Evolutionary conservation across 2,329 filamentous ascomycete genomes (phyloP).

Genomic region (Fusarium annulatum): DNA sequence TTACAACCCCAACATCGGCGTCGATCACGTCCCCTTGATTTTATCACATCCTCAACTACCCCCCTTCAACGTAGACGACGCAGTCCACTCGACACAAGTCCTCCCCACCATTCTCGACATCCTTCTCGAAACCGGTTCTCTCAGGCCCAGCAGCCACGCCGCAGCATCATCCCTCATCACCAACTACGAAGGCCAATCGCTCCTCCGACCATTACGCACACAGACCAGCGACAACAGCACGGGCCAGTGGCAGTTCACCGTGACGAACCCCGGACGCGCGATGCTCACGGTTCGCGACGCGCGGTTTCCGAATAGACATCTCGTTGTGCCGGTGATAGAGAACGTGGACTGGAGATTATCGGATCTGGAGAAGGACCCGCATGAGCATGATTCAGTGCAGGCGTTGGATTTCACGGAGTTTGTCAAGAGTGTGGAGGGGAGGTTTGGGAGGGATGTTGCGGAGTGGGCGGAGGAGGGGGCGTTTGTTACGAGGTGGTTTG

Average conservation of each 20-base stretch:
- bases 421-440: constrained; percentile 39
- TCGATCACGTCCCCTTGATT: constrained; percentile 47
- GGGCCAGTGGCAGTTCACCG: constrained; percentile 50
- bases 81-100: constrained; percentile 48
- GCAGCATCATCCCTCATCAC: constrained; percentile 41
- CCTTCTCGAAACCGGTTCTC: constrained; percentile 47
- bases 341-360: constrained; percentile 50
- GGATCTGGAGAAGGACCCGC: constrained; percentile 42
- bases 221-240: constrained; percentile 28
- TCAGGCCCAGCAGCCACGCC: constrained; percentile 31
- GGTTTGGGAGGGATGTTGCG: constrained; percentile 43
- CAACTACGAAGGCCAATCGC: constrained; percentile 50
- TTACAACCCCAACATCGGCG: constrained; percentile 48
- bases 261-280: constrained; percentile 49
- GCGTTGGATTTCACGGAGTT: constrained; percentile 44
- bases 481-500: constrained; percentile 50
- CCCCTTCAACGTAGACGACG: constrained; percentile 42
- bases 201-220: constrained; percentile 40
- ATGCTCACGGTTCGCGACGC: constrained; percentile 50
- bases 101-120: constrained; percentile 50
- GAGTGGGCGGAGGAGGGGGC: constrained; percentile 50
- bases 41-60: constrained; percentile 49
- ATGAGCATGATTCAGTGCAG: constrained; percentile 43
- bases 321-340: constrained; percentile 48
- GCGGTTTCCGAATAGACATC: constrained; percentile 44